A percentile compares a stretch with the other conserved stretches of the same genome.
These are phyloP conservation scores for Phytophthora cryptogea DNA, from an alignment of 352 stramenopile genomes.

Conservation along the genomic window DNA sequence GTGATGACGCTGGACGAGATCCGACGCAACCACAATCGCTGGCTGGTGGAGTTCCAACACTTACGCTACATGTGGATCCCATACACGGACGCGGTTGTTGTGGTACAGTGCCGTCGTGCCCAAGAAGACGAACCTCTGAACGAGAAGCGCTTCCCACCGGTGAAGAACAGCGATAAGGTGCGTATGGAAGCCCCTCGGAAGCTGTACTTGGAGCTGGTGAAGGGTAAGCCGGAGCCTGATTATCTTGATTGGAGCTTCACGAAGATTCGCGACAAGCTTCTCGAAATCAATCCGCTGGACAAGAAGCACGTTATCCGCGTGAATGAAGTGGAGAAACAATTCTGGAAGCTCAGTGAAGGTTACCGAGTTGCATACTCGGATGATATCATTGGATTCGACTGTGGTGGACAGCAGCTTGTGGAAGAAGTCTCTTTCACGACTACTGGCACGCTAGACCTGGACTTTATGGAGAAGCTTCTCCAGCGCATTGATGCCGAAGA, in stretches of 20 bases:
- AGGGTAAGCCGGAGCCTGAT: conserved; percentile 58
- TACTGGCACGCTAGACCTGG: conserved; percentile 80
- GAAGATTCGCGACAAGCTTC: conserved; percentile 82
- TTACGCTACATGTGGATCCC: conserved; percentile 99
- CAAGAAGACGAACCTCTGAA: conserved; percentile 48
- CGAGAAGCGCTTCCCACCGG: conserved; percentile 48
- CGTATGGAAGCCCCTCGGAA: conserved; percentile 78
- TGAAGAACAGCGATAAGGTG: conserved; percentile 56
- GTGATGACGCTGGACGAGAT: conserved; percentile 91
- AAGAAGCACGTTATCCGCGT: conserved; percentile 93
- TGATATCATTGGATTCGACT: conserved; percentile 99
- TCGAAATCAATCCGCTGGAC: conserved; percentile 89
- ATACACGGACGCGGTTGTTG: conserved; percentile 95
- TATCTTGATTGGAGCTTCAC: conserved; percentile 85
- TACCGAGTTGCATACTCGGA: conserved; percentile 92
- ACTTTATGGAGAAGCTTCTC: conserved; percentile 94
- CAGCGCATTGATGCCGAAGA: conserved; percentile 91
- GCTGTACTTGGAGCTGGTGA: conserved; percentile 77
- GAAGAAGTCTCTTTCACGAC: conserved; percentile 96
- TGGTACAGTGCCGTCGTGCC: conserved; percentile 90
- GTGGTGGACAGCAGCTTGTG: conserved; percentile 98
- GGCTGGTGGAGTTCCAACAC: conserved; percentile 84
- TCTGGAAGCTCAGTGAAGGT: conserved; percentile 95
- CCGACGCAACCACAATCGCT: conserved; percentile 71
- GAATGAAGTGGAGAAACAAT: conserved; percentile 95